phyloP scores from a whole-genome alignment of 306 rosid species.

The Sindora glabra region DNA sequence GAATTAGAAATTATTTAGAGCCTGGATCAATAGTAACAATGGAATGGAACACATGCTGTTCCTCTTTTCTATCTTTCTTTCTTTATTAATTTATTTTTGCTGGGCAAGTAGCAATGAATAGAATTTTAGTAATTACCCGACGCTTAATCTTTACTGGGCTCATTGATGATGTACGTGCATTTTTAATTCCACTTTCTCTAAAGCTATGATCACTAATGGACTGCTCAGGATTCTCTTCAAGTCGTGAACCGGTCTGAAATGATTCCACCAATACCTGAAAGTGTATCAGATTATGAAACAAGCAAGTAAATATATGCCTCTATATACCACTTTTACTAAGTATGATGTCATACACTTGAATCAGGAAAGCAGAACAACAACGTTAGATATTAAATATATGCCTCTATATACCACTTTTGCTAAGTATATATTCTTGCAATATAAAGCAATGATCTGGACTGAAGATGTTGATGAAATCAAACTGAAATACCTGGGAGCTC shows the following conservation, averaged over 20 bases:
- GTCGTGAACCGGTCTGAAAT: conserved; percentile 24
- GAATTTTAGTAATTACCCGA: conserved; percentile 43
- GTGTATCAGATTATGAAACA: conserved; percentile 18
- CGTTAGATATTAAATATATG: not conserved
- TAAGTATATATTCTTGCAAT: not conserved
- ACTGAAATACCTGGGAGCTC: conserved; percentile 49
- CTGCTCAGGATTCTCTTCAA: conserved; percentile 30
- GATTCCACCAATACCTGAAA: conserved; percentile 44
- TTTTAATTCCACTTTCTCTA: conserved; percentile 38
- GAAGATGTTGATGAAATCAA: not conserved
- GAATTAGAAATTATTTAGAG: conserved; percentile 20
- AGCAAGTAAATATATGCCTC: too few species aligned
- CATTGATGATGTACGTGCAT: conserved; percentile 35
- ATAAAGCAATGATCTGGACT: not conserved
- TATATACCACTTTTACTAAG: too few species aligned
- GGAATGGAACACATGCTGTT: conserved; percentile 1
- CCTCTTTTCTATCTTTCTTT: conserved; percentile 1
- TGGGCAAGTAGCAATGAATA: too few species aligned
- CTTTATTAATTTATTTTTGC: too few species aligned
- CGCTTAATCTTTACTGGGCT: conserved; percentile 85
- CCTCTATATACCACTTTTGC: not conserved
- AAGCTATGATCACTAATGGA: conserved; percentile 36
- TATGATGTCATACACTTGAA: conserved; percentile 5
- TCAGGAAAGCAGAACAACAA: not conserved
- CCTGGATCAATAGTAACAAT: conserved; percentile 7